Evolutionary conservation across 441 rosid genomes (phyloP).

Genomic region (Bruguiera hainesii): DNA sequence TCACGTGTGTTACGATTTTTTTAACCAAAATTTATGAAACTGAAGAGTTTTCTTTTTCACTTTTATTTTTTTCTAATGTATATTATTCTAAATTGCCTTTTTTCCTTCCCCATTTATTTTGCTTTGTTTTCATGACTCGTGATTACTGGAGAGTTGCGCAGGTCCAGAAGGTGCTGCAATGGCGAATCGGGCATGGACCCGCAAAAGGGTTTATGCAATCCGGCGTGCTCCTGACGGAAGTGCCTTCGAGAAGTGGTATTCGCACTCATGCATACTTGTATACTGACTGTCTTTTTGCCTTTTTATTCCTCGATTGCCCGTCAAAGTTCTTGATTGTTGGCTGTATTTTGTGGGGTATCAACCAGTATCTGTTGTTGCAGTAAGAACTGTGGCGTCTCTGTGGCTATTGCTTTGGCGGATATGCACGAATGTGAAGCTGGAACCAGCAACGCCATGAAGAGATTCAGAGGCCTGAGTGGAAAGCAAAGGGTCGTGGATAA

Average conservation of each 20-base stretch:
- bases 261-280: background rate
- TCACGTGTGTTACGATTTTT: no score
- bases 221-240: conserved; percentile 78
- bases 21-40: no score
- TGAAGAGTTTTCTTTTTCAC: no score
- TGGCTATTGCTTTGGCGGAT: conserved; percentile 59
- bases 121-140: no score
- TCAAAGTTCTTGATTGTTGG: background rate
- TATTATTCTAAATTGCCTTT: no score
- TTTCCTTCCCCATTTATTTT: no score
- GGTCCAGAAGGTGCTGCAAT: conserved; percentile 37
- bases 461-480: conserved; percentile 46
- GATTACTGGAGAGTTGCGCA: conserved; percentile 17
- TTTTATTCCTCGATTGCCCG: background rate
- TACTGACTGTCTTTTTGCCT: background rate
- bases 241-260: conserved; percentile 65
- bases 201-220: conserved; percentile 59
- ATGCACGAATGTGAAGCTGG: conserved; percentile 62
- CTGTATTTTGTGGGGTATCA: background rate
- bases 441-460: conserved; percentile 43
- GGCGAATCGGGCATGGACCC: conserved; percentile 49
- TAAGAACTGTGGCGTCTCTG: conserved; percentile 41
- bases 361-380: conserved; percentile 29
- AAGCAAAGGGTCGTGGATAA: conserved; percentile 22
- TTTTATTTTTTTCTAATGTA: no score